Evolutionary conservation across 2,329 filamentous ascomycete species (phyloP), one percentile per base, ranked within the genome.

Genomic region (Eurotiales sp.): DNA sequence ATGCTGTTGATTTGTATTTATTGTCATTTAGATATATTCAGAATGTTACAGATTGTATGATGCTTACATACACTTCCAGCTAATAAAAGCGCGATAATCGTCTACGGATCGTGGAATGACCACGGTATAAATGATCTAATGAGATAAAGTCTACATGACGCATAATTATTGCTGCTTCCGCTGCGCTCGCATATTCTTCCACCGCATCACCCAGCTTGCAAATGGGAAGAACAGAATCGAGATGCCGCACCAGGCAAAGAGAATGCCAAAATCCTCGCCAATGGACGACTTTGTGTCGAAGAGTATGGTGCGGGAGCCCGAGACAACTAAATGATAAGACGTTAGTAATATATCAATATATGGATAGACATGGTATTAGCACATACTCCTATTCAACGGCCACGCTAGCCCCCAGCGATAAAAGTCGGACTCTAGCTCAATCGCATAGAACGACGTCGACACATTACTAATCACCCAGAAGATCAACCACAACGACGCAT

Each of bases 401-500:
- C 82, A 83, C 0, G 77, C 82, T 60, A 83, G 83, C 0, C 81
- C 82, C 79, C 80, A 86, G 2, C 66, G 61, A 61, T 82, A 87
- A 59, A 86, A 85, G 0, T 64, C 68, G 0, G 80, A 78, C 2
- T 79, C 76, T 21, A 86, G 68, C 22, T 82, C 79, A 39, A 86
- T 69, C 3, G 78, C 68, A 61, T 85, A 82, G 58, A 86, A 84
- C 0, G 74, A 68, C 0, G 81, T 84, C 0, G 75, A 71, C 0
- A 85, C 81, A 58, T 87, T 87, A 6, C 80, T 78, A 51, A 86
- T 83, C 37, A 86, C 81, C 82, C 81, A 85, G 59, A 84, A 85
- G 51, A 86, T 84, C 2, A 87, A 66, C 76, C 83, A 87, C 0
- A 84, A 63, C 0, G 80, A 76, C 46, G 74, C 78, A 81, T 81